Base-by-base conservation (phyloP, 345 rosid genomes). In the Fremontodendron californicum region DNA sequence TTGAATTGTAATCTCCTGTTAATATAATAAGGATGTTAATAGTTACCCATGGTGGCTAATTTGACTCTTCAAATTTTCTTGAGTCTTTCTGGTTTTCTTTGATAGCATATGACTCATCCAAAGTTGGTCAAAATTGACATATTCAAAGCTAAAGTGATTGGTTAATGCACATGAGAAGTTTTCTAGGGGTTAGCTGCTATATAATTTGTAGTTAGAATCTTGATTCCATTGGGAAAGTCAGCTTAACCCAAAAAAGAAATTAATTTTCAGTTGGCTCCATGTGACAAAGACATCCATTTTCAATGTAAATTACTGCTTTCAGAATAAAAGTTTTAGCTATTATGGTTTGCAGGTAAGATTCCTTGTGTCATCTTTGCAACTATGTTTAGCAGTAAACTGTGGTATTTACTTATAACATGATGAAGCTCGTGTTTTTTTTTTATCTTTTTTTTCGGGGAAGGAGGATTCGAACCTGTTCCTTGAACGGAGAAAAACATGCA, bases 111-210 rank as follows among this genome's bases (percentile, higher is more conserved):
- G 19, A 18, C 75, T 60, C 40, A 19, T 55, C 27, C 31, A 61
- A 51, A 52, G 37, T 31, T 63, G 0, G 73, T 29, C 67, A 52
- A 51, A 74, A 54, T 73, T 74, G 77, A 74, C 75, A 0, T 52
- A 8, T 76, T 74, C 74, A 51, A 80, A 70, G 12, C 66, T 61
- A 13, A 13, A 31, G 40, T 61, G 19, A 27, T 33, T 27, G 35
- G 1, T 33, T 33, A 11, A 27, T 12, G 64, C 64, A 60, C 37
- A 12, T 27, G 8, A 27, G 18, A 60, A 60, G 64, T 27, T 27
- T 60, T 60, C 3, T 4, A 60, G 27, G 64, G 64, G 64, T 60
- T 60, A 60, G 64, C 35, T 60, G 64, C 63, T 11, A 58, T 1
- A 33, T 25, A 16, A 25, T 57, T 25, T 57, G 63, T 25, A 23